Percentiles rank a stretch among this genome's conserved stretches.
Evolutionary conservation across 2,329 filamentous ascomycete genomes (phyloP).

Genomic region (Arthrobotrys sphaeroides): DNA sequence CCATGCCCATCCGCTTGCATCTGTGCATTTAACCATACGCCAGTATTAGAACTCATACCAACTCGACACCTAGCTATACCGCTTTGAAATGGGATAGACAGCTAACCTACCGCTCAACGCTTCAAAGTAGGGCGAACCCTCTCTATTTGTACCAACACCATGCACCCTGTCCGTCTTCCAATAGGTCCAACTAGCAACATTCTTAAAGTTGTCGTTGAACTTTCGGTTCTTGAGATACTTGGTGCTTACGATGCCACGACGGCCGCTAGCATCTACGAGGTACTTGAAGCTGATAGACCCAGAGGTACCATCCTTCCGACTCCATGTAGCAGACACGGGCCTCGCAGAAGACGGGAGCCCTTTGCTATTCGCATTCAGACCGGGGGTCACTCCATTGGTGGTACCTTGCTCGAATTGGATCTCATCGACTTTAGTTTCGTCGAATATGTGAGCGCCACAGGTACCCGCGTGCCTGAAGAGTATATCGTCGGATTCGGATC

Average conservation of each 20-base stretch:
- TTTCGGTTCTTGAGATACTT: slow-evolving; percentile 65
- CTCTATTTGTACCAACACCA: slow-evolving; percentile 59
- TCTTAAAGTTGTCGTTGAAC: slow-evolving; percentile 65
- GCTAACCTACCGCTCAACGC: slow-evolving; percentile 60
- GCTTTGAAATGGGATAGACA: no score
- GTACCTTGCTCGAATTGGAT: slow-evolving; percentile 59
- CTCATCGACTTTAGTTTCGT: slow-evolving; percentile 61
- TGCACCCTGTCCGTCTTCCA: slow-evolving; percentile 62
- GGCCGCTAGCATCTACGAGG: slow-evolving; percentile 65
- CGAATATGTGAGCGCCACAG: slow-evolving; percentile 62
- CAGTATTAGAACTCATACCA: not conserved
- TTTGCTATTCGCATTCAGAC: not conserved
- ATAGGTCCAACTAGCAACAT: slow-evolving; percentile 66
- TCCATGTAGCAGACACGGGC: slow-evolving; percentile 61
- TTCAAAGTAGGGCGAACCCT: slow-evolving; percentile 64
- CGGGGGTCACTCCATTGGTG: not conserved
- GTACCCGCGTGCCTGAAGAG: slow-evolving; percentile 63
- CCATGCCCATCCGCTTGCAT: slow-evolving; percentile 66
- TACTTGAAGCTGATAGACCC: slow-evolving; percentile 65
- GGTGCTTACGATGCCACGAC: slow-evolving; percentile 64
- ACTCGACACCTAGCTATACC: not conserved
- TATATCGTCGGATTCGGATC: slow-evolving; percentile 64
- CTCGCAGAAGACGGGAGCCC: slow-evolving; percentile 54
- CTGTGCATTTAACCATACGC: slow-evolving; percentile 55
- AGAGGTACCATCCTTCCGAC: slow-evolving; percentile 58